Evolutionary conservation across 352 stramenopile genomes (phyloP), one percentile per base, ranked within the genome.

Genomic region (Phytophthora pistaciae): DNA sequence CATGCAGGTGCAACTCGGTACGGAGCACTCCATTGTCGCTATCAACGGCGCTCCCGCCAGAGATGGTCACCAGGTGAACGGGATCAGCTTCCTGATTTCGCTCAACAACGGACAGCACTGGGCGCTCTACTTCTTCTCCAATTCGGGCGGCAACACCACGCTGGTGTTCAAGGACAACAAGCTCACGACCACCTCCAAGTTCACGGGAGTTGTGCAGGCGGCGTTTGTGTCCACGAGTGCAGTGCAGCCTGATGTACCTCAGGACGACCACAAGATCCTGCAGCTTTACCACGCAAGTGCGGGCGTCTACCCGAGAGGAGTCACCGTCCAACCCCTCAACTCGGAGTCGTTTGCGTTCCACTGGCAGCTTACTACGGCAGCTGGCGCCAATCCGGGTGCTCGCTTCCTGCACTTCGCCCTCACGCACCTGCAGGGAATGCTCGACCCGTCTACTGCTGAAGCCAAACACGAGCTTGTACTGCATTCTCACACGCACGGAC

Each of bases 101-200:
- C 70, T 93, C n/a, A 92, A 96, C 68, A 94, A 94, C 23, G 82
- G 81, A 21, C 87, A 94, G 25, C 79, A 82, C 49, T 96, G 89
- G 89, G 69, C 90, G 14, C 56, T 94, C 25, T 91, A 85, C 63
- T 87, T 91, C 52, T 92, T 89, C 54, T 72, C 79, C 2, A 74
- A 57, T 14, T 38, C 63, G 44, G 65, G 54, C 11, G 54, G 60
- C 11, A 60, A 71, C 46, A 54, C 68, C 25, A 56, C 75, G 55
- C 50, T 84, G 56, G 14, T 81, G n/a, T 80, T 91, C 55, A 40
- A 82, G 27, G 70, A 75, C 61, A 90, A 84, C 65, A 79, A 79
- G 33, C 75, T 94, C n/a, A 82, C 70, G 49, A 90, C 85, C 3
- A 74, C 54, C 7, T 57, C 73, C 3, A 74, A 74, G 23, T 96